phyloP scores from a whole-genome alignment of 352 stramenopile genomes.

The Pythium brassicae region DNA sequence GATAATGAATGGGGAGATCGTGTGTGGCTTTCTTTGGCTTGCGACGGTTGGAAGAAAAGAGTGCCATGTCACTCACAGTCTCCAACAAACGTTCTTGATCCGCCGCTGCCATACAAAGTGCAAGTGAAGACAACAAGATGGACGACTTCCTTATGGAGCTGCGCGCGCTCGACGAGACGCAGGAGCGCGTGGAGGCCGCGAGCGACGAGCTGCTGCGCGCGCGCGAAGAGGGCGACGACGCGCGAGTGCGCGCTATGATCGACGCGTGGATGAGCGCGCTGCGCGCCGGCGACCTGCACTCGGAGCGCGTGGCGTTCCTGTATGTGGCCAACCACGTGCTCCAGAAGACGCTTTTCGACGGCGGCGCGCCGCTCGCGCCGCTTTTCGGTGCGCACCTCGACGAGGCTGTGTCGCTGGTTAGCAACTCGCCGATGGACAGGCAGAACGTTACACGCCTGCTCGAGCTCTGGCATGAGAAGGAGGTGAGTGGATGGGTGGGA shows the following conservation, averaged over 20 bases:
- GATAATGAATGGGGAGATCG: too few species aligned
- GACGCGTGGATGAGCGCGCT: conserved; percentile 62
- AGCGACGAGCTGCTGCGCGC: conserved; percentile 68
- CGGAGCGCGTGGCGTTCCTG: conserved; percentile 75
- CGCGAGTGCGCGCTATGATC: conserved; percentile 43
- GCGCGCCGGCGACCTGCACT: conserved; percentile 69
- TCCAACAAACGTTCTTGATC: neutral
- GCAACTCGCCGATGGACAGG: conserved; percentile 80
- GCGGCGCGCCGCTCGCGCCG: conserved; percentile 9
- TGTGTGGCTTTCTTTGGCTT: neutral
- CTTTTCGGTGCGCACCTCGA: conserved; percentile 44
- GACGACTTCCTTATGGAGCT: conserved; percentile 78
- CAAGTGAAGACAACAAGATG: too few species aligned
- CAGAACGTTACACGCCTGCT: conserved; percentile 70
- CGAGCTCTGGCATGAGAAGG: conserved; percentile 77
- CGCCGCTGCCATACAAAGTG: neutral
- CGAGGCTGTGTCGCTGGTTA: conserved; percentile 75
- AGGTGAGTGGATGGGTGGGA: conserved; percentile 20
- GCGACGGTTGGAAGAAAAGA: neutral
- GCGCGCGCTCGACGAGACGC: conserved; percentile 73
- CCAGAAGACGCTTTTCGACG: conserved; percentile 56
- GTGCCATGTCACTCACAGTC: neutral
- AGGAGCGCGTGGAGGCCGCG: conserved; percentile 78
- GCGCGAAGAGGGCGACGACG: conserved; percentile 25
- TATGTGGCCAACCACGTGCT: conserved; percentile 85